Percentiles rank a stretch among this genome's conserved stretches.
phyloP scores from a whole-genome alignment of 2,329 filamentous ascomycete genomes.

The Pseudopithomyces maydicus region DNA sequence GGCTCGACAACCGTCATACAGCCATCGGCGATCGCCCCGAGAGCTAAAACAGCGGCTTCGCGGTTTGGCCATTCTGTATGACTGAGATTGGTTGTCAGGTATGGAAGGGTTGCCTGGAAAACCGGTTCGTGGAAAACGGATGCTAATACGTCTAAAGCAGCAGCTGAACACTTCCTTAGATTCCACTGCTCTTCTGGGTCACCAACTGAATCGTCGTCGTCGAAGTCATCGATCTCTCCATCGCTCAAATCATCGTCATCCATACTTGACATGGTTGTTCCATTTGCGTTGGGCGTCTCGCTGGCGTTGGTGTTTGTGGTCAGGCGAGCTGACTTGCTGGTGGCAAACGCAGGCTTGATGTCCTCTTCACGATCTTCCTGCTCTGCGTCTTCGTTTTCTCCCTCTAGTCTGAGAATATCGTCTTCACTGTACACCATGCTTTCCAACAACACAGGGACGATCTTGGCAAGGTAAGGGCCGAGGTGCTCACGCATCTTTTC shows the following conservation, averaged over 20 bases:
- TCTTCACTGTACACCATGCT: constrained; percentile 98
- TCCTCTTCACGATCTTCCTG: constrained; percentile 89
- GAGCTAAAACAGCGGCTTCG: constrained; percentile 90
- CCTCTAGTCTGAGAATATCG: constrained; percentile 83
- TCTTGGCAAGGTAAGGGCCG: constrained; percentile 77
- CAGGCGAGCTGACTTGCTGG: constrained; percentile 65
- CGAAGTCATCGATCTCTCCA: constrained; percentile 78
- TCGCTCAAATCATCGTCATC: constrained; percentile 75
- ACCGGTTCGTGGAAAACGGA: constrained; percentile 86
- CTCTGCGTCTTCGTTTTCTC: constrained; percentile 81
- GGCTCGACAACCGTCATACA: constrained; percentile 89
- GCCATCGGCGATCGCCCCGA: constrained; percentile 93
- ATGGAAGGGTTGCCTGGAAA: constrained; percentile 90
- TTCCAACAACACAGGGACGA: constrained; percentile 87
- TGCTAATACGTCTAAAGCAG: constrained; percentile 91
- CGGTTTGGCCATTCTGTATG: constrained; percentile 89
- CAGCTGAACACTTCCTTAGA: constrained; percentile 93
- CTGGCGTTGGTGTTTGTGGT: constrained; percentile 56
- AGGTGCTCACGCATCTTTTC: constrained; percentile 76
- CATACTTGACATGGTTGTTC: constrained; percentile 47
- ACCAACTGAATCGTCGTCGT: constrained; percentile 71
- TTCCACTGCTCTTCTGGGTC: constrained; percentile 95
- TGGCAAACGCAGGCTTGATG: constrained; percentile 90
- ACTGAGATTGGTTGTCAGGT: constrained; percentile 85
- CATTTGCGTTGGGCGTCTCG: constrained; percentile 50